phyloP scores from a whole-genome alignment of 148 eudicot genomes.

The Suaeda aralocaspica region DNA sequence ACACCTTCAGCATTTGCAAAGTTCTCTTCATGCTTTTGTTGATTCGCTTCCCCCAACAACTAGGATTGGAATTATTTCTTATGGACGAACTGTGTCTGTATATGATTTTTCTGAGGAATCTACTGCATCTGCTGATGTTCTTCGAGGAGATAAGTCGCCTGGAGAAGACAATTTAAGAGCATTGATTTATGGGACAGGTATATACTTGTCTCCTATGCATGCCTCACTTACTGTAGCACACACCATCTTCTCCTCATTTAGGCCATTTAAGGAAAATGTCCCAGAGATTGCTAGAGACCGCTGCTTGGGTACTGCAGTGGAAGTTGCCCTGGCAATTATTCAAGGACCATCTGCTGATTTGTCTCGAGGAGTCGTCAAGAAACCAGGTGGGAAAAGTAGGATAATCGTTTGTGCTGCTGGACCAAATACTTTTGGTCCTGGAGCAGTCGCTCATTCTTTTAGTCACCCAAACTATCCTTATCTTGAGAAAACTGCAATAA shows the following conservation, averaged over 20 bases:
- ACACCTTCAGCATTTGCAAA: constrained; percentile 87
- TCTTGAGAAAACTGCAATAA: constrained; percentile 74
- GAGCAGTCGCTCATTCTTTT: constrained; percentile 79
- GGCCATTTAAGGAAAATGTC: constrained; percentile 51
- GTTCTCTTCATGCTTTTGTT: constrained; percentile 88
- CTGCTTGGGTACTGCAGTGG: constrained; percentile 85
- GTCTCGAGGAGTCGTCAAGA: constrained; percentile 72
- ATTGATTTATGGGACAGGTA: constrained; percentile 79
- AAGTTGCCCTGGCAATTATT: constrained; percentile 77
- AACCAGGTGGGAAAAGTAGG: constrained; percentile 77
- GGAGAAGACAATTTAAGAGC: constrained; percentile 66
- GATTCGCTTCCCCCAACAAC: constrained; percentile 86
- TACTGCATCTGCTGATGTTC: constrained; percentile 88
- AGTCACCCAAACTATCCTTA: constrained; percentile 85
- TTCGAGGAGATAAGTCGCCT: constrained; percentile 73
- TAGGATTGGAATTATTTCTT: constrained; percentile 76
- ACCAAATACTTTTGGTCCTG: constrained; percentile 86
- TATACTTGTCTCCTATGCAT: constrained; percentile 83
- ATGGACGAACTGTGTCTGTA: constrained; percentile 82
- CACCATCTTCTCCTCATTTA: constrained; percentile 73
- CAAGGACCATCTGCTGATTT: constrained; percentile 88
- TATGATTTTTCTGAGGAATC: constrained; percentile 91
- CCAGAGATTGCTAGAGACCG: constrained; percentile 88
- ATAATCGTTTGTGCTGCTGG: constrained; percentile 89
- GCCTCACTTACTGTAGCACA: constrained; percentile 87